Conservation (phyloP, 768 basidiomycete genomes). For the Mycena polygramma region DNA sequence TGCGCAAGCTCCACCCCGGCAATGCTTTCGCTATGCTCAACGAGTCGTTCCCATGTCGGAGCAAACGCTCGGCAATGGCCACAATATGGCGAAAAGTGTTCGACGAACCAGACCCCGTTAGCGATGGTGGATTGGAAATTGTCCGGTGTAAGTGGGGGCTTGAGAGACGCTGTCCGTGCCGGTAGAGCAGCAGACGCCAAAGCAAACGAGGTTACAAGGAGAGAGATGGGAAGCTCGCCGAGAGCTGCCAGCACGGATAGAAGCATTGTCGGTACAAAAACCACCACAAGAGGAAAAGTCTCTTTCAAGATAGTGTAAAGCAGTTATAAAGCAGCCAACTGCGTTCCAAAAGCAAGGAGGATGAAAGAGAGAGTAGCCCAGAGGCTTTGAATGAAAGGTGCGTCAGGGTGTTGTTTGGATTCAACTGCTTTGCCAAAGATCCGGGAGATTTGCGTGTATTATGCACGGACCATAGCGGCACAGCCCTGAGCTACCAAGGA, state of each 20-base stretch:
- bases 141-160: conserved; percentile 63
- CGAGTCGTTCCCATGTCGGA: conserved; percentile 85
- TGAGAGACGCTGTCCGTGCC: conserved; percentile 33
- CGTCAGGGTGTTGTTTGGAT: not conserved
- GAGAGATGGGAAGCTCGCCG: conserved; percentile 33
- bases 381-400: not conserved
- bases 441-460: too few species aligned
- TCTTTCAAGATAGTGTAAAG: not conserved
- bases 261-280: not conserved
- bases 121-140: conserved; percentile 67
- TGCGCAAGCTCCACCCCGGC: conserved; percentile 78
- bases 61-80: conserved; percentile 83
- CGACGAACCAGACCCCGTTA: conserved; percentile 83
- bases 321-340: not conserved
- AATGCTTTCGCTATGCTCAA: conserved; percentile 59
- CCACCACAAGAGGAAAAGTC: not conserved
- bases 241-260: conserved; percentile 27
- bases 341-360: not conserved
- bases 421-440: not conserved
- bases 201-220: conserved; percentile 35
- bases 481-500: too few species aligned
- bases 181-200: conserved; percentile 38
- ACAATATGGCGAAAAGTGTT: conserved; percentile 92
- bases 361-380: not conserved
- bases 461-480: too few species aligned